A percentile compares a stretch with the other conserved stretches of the same genome.
Conservation (phyloP, 179 eudicot genomes). For the Kewa caespitosa region DNA sequence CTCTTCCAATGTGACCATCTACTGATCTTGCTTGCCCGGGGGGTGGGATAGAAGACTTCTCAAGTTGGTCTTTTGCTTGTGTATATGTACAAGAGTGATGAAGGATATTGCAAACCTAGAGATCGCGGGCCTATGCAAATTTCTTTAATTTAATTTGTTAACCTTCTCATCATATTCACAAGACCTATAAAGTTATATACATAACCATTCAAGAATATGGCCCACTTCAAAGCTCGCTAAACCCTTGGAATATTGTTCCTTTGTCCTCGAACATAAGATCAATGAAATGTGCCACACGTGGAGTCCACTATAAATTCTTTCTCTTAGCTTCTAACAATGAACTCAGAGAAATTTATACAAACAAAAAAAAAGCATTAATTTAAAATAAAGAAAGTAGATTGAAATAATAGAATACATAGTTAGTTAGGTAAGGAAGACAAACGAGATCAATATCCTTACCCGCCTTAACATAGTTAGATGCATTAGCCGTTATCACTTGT, state of each 20-base stretch:
- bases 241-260: slow-evolving; percentile 3
- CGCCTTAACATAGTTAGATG: not conserved
- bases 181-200: not conserved
- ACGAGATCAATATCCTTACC: not conserved
- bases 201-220: slow-evolving; percentile 9
- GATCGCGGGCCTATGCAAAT: not conserved
- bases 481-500: slow-evolving; percentile 2
- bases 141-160: slow-evolving; percentile 6
- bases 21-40: no score
- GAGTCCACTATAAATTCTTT: slow-evolving; percentile 11
- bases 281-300: slow-evolving; percentile 19
- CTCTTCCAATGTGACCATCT: slow-evolving; percentile 11
- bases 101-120: slow-evolving; percentile 21
- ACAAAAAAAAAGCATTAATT: not conserved
- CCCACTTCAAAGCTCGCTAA: not conserved
- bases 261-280: slow-evolving; percentile 21
- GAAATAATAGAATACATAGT: not conserved
- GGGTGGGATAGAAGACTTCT: no score
- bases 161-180: slow-evolving; percentile 15
- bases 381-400: not conserved
- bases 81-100: slow-evolving; percentile 1
- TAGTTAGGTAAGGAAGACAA: not conserved
- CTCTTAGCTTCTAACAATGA: not conserved
- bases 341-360: not conserved
- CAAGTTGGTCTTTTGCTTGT: slow-evolving; percentile 7